Base-by-base conservation (phyloP, 1,284 basidiomycete species). In the Inonotus hispidus region DNA sequence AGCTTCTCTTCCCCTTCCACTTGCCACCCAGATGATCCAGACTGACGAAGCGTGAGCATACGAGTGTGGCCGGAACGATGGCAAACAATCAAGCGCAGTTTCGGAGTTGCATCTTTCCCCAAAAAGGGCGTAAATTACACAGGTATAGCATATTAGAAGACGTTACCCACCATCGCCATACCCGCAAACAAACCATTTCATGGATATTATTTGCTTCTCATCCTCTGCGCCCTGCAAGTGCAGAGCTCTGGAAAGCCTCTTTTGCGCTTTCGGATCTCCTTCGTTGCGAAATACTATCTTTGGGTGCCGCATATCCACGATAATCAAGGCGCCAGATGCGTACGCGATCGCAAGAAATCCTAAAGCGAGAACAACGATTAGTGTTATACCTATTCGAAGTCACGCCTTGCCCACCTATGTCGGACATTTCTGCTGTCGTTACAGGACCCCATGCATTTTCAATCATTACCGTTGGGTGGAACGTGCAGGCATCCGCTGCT, bases 331-430 rank as follows among this genome's bases (percentile, higher is more conserved):
- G 2, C 84, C 85, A 57, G 81, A 80, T 4, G 72, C 70, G 68
- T 88, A 92, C 1, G 85, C 83, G 1, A 85, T 77, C 0, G 90
- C 88, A 41, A 92, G 73, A 70, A 94, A 91, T 2, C 91, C 91
- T 90, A 66, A 57, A 43, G 50, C 56, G 37, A 41, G 21, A 38
- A 43, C 19, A 16, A 10, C 19, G 11, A 19, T 39, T n/a, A 56
- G 21, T 46, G n/a, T 6, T 1, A 38, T 13, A 2, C n/a, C 39
- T 29, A 27, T 19, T 6, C n/a, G 16, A 39, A 3, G 14, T 14
- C 29, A 35, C 16, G 39, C 19, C 32, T 38, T 19, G 13, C 8
- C 1, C 43, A 89, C 88, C 90, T 58, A 87, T 81, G 70, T 91
- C 84, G 1, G 86, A 86, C 14, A 90, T 71, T 1, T 85, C 83